Conservation (phyloP, 2,329 filamentous ascomycete genomes). For the Helicocarpus griseus region DNA sequence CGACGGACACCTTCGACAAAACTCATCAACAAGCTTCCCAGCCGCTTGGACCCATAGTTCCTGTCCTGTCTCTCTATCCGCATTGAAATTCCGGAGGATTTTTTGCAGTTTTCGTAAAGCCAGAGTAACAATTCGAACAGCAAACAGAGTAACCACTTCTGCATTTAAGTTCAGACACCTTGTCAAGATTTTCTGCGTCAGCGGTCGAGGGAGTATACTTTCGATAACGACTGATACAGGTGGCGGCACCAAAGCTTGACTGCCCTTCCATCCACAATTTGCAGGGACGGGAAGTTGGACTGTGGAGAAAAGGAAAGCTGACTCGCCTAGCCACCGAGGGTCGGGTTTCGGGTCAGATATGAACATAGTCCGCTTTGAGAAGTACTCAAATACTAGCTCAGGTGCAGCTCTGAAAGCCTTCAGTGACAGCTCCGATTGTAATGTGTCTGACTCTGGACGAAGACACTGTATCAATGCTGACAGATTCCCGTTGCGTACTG, state of each 20-base stretch:
- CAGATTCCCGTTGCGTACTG: constrained; percentile 69
- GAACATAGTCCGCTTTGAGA: constrained; percentile 68
- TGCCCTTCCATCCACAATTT: constrained; percentile 58
- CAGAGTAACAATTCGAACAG: constrained; percentile 65
- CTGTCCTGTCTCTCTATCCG: constrained; percentile 35
- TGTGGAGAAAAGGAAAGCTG: constrained; percentile 74
- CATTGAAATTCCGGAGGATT: constrained; percentile 53
- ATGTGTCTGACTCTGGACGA: constrained; percentile 69
- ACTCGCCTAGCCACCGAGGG: constrained; percentile 90
- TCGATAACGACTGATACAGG: constrained; percentile 71
- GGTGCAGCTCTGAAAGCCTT: constrained; percentile 72
- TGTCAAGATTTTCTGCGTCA: constrained; percentile 69
- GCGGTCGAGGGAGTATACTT: constrained; percentile 71
- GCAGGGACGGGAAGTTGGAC: constrained; percentile 64
- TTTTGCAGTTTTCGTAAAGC: constrained; percentile 67
- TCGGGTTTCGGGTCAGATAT: constrained; percentile 85
- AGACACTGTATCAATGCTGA: constrained; percentile 70
- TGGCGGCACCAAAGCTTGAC: constrained; percentile 60
- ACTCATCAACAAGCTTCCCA: constrained; percentile 59
- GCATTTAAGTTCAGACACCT: constrained; percentile 71
- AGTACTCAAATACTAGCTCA: constrained; percentile 82
- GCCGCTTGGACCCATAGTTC: constrained; percentile 61
- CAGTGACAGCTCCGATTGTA: constrained; percentile 72
- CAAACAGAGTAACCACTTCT: constrained; percentile 74
- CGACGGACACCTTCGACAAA: constrained; percentile 66